phyloP scores from a whole-genome alignment of 2,329 filamentous ascomycete genomes.

The Alternaria sp. region DNA sequence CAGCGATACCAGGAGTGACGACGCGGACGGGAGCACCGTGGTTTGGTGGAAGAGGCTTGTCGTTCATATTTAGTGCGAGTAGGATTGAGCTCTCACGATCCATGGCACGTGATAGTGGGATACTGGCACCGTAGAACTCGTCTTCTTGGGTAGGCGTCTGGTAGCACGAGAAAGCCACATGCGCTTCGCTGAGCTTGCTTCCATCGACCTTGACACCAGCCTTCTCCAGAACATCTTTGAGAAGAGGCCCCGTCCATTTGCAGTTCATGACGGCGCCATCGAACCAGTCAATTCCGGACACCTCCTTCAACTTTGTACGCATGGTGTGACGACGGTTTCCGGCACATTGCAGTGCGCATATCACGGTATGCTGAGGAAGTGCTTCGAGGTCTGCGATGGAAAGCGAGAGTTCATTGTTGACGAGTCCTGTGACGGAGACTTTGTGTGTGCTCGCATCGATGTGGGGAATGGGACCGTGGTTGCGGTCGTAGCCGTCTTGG shows the following conservation, averaged over 20 bases:
- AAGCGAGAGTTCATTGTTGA: slow-evolving; percentile 54
- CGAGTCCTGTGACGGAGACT: slow-evolving; percentile 59
- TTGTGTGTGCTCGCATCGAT: slow-evolving; percentile 50
- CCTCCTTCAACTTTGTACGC: slow-evolving; percentile 65
- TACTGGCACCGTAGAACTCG: slow-evolving; percentile 64
- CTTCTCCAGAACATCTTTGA: slow-evolving; percentile 59
- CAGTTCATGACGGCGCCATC: slow-evolving; percentile 68
- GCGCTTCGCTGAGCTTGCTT: slow-evolving; percentile 43
- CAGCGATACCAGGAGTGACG: slow-evolving; percentile 61
- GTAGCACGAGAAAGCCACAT: slow-evolving; percentile 65
- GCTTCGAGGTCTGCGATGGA: slow-evolving; percentile 56
- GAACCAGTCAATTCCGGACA: slow-evolving; percentile 66
- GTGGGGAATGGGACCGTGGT: slow-evolving; percentile 62
- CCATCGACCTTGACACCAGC: slow-evolving; percentile 52
- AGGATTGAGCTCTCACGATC: slow-evolving; percentile 27
- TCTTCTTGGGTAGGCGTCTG: slow-evolving; percentile 62
- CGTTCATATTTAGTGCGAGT: slow-evolving; percentile 56
- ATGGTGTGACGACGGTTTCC: slow-evolving; percentile 67
- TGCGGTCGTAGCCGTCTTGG: slow-evolving; percentile 61
- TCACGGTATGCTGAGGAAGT: slow-evolving; percentile 61
- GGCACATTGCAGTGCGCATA: slow-evolving; percentile 66
- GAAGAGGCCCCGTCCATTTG: slow-evolving; percentile 59
- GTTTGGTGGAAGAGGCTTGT: slow-evolving; percentile 53
- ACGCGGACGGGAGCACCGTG: slow-evolving; percentile 62
- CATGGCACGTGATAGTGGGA: slow-evolving; percentile 48